Base-by-base conservation (phyloP, 2,329 filamentous ascomycete species). In the Hypoxylon sp. region DNA sequence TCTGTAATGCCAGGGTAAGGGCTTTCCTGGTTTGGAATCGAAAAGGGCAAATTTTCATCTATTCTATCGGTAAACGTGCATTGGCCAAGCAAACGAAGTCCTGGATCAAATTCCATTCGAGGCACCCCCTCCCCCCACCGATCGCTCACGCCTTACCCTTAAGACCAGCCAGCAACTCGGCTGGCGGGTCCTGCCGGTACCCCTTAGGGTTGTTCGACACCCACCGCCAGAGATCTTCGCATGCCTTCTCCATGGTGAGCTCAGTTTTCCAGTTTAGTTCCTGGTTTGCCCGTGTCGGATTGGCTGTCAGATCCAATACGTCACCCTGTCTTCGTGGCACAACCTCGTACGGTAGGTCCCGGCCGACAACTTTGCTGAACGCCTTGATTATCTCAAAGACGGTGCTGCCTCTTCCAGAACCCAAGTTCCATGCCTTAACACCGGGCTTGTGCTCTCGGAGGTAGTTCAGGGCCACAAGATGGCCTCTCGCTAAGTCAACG, bases 341-440 rank as follows among this genome's bases (percentile, higher is more conserved):
- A 62, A 98, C 91, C 78, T 97, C 86, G 82, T 98, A 98, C 36
- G 91, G 87, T 24, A 99, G 85, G 61, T 96, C 89, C 52, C 89
- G 91, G 67, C 96, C 96, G 20, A 97, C 94, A 16, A 93, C 93
- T 52, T 87, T 81, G 81, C 89, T 92, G 83, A 99, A 99, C 56
- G 96, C 94, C 72, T 95, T 93, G 86, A 99, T 90, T 84, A 99
- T 99, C 78, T 99, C 94, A 77, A 94, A 96, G 61, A 99, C 96
- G 20, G 96, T 99, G 80, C 91, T 96, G 72, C 96, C 96, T 73
- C 91, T 93, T 66, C 96, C 96, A 0, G 94, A 97, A 62, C 96
- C 96, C 71, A 99, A 80, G 81, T 99, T 99, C 95, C 95, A 99
- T 60, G 93, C 94, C 78, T 93, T 91, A 71, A 97, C 92, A 60